These are phyloP conservation scores for Trichophyton mentagrophytes DNA, from an alignment of 2,329 filamentous ascomycete species.

Conservation along the genomic window DNA sequence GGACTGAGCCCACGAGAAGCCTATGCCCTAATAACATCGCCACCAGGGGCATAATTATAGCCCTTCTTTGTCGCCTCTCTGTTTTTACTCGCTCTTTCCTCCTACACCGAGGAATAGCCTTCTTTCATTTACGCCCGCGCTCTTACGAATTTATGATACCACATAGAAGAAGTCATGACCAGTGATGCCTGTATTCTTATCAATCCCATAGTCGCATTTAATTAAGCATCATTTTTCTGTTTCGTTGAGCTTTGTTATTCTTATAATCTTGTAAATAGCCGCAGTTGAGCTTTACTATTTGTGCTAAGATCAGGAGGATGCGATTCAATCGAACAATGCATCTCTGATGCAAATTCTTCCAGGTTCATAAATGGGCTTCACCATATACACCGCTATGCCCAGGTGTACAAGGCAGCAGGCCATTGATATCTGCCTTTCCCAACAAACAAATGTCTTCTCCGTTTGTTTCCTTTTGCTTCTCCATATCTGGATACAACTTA, in stretches of 20 bases:
- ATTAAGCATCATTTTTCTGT: neutral
- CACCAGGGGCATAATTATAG: neutral
- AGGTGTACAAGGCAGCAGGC: constrained; percentile 8
- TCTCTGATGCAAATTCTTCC: neutral
- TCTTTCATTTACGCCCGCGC: neutral
- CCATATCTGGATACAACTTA: constrained; percentile 9
- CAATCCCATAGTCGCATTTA: neutral
- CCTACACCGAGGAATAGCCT: neutral
- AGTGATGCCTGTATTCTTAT: neutral
- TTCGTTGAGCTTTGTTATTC: neutral
- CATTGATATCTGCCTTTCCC: neutral
- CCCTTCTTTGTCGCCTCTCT: neutral
- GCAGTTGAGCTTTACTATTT: neutral
- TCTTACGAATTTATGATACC: constrained; percentile 6
- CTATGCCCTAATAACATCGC: constrained; percentile 27
- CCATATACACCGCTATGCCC: neutral
- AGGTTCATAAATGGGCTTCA: neutral
- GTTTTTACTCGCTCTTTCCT: neutral
- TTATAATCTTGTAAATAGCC: neutral
- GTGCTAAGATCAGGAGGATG: neutral
- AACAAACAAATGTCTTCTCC: neutral
- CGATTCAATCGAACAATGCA: neutral
- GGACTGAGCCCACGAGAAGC: constrained; percentile 45
- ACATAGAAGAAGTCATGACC: neutral
- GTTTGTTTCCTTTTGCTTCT: neutral